A percentile compares a stretch with the other conserved stretches of the same genome.
Evolutionary conservation across 73 alveolate species (phyloP).

Genomic region (Vitrella brassicaformis): DNA sequence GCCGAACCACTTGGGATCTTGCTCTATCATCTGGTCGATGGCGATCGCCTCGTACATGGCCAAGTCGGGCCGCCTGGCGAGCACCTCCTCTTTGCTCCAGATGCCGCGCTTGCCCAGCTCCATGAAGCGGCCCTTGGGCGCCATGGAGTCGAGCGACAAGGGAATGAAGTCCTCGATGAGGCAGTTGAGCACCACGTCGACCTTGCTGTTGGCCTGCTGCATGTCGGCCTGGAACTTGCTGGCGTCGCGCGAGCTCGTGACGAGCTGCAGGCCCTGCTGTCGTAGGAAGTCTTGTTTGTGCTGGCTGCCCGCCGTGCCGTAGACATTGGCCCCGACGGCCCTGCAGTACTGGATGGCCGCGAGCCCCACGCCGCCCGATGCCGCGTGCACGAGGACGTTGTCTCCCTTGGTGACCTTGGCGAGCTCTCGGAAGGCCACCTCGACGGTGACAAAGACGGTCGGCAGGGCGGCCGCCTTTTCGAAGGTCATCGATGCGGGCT

Average conservation of each 20-base stretch:
- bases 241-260: conserved; percentile 29
- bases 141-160: conserved; percentile 17
- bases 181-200: conserved; percentile 32
- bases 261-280: conserved; percentile 10
- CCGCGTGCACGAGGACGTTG: conserved; percentile 32
- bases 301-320: conserved; percentile 27
- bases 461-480: conserved; percentile 38
- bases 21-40: not conserved
- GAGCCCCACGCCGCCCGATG: conserved; percentile 35
- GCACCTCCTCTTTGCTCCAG: conserved; percentile 29
- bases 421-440: conserved; percentile 15
- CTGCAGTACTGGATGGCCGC: conserved; percentile 31
- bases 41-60: conserved; percentile 31
- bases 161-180: conserved; percentile 26
- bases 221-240: conserved; percentile 17
- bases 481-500: not conserved
- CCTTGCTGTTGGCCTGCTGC: too few species aligned
- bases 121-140: conserved; percentile 3
- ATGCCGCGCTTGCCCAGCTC: conserved; percentile 16
- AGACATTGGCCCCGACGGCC: conserved; percentile 33
- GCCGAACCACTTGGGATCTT: too few species aligned
- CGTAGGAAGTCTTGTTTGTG: conserved; percentile 22
- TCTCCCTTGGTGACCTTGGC: conserved; percentile 18
- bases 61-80: conserved; percentile 17
- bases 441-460: conserved; percentile 27